Conservation (phyloP, 805 yeast genomes). For the Candida pseudofarinosa region DNA sequence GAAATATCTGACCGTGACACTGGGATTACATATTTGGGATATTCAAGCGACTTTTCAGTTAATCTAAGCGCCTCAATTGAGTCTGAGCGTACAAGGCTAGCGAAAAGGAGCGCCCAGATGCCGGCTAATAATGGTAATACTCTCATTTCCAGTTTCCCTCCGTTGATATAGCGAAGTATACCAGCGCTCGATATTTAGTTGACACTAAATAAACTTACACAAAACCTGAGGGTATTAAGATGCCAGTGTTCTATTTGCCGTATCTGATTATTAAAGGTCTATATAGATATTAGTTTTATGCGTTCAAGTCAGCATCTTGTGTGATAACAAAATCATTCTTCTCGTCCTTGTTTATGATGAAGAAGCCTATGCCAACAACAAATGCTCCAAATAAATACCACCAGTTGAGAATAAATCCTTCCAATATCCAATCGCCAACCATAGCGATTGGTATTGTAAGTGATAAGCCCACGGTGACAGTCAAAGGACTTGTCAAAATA, state of each 20-base stretch:
- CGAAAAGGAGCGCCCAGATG: background rate
- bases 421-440: conserved; percentile 80
- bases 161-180: background rate
- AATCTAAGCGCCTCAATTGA: conserved; percentile 1
- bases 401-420: conserved; percentile 55
- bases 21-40: conserved; percentile 35
- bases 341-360: conserved; percentile 77
- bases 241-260: background rate
- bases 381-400: conserved; percentile 76
- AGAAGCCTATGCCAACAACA: conserved; percentile 76
- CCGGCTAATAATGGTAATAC: background rate
- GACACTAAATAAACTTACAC: background rate
- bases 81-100: background rate
- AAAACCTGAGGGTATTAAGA: background rate
- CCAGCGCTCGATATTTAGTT: background rate
- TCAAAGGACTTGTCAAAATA: conserved; percentile 86
- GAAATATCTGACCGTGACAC: conserved; percentile 39
- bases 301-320: background rate
- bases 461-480: conserved; percentile 92
- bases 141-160: background rate
- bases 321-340: conserved; percentile 47
- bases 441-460: conserved; percentile 93
- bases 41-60: conserved; percentile 3
- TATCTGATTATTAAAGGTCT: background rate
- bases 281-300: background rate